Base-by-base conservation (phyloP, 1,284 basidiomycete genomes). In the Microbotryum violaceum region DNA sequence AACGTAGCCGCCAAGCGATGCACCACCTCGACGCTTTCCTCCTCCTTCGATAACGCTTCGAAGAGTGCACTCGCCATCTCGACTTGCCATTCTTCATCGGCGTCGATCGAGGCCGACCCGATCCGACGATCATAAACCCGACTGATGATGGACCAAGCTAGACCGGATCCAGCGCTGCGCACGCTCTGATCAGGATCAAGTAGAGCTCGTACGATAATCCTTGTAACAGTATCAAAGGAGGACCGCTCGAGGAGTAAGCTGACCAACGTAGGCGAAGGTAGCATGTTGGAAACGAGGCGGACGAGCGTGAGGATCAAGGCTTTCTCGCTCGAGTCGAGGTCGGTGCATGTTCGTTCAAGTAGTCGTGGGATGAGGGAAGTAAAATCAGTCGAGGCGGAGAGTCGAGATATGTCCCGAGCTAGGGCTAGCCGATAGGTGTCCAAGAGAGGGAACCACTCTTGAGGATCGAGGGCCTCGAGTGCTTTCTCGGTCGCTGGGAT, bases 381-480 rank as follows among this genome's bases (percentile, higher is more conserved):
- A 37, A 68, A 62, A 10, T 59, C 8, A 16, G 61, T 52, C 6
- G 62, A 49, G 4, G 63, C 21, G 9, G 57, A 48, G 47, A 64
- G 54, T 6, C 56, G 46, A 3, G 50, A 33, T 18, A 56, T 8
- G 45, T 70, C 63, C 8, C 62, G 51, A 5, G 66, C 63, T 37
- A 73, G 60, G 8, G 65, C 69, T 49, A 70, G 61, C n/a, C 70
- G 67, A 37, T 70, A 52, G 37, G 71, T 62, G 54, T 74, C 72
- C 49, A 74, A 29, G 42, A 70, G 48, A 21, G 71, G 71, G 61
- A 73, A 74, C 46, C 60, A 66, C 16, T 65, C 29, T 6, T 51
- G 23, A 2, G 61, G 56, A 31, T 45, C 44, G 51, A 57, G 37
- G 10, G 44, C 23, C 2, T 54, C 47, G 14, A 69, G 54, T 14